These are phyloP conservation scores for Eucalyptus curtisii DNA, from an alignment of 345 rosid genomes.

Conservation along the genomic window DNA sequence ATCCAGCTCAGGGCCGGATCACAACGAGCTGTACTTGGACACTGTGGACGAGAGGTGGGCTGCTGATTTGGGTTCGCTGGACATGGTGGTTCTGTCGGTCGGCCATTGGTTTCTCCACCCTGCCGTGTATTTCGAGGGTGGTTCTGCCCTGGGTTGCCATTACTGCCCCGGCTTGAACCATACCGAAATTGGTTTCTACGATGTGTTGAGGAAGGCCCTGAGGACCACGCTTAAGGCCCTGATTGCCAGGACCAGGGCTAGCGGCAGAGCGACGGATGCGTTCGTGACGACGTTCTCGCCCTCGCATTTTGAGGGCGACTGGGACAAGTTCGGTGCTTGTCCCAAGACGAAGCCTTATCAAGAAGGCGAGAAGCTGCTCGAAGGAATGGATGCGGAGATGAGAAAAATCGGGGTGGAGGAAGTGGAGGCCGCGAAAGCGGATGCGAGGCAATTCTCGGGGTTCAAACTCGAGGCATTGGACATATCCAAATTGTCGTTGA, in stretches of 20 bases:
- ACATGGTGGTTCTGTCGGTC: slow-evolving; percentile 52
- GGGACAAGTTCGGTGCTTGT: slow-evolving; percentile 93
- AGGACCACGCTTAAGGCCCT: slow-evolving; percentile 49
- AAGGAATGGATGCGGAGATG: slow-evolving; percentile 77
- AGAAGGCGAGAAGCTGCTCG: slow-evolving; percentile 49
- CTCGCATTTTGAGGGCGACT: slow-evolving; percentile 88
- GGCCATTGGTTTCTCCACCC: slow-evolving; percentile 97
- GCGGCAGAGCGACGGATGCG: slow-evolving; percentile 10
- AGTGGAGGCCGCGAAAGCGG: slow-evolving; percentile 30
- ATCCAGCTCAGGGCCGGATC: slow-evolving; percentile 43
- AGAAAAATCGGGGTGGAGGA: slow-evolving; percentile 55
- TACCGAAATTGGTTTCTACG: slow-evolving; percentile 75
- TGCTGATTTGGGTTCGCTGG: slow-evolving; percentile 37
- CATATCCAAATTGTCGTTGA: slow-evolving; percentile 47
- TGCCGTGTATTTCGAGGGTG: slow-evolving; percentile 67
- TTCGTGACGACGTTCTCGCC: slow-evolving; percentile 77
- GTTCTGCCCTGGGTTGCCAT: slow-evolving; percentile 71
- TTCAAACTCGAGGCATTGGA: slow-evolving; percentile 62
- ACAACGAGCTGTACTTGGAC: slow-evolving; percentile 60
- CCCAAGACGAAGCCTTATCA: slow-evolving; percentile 58
- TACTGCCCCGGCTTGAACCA: slow-evolving; percentile 59
- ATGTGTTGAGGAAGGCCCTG: slow-evolving; percentile 57
- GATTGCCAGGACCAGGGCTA: slow-evolving; percentile 12
- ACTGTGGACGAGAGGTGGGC: slow-evolving; percentile 78
- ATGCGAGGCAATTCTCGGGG: background rate